phyloP scores from a whole-genome alignment of 495 filamentous ascomycete species.

The Podospora pseudoanserina region DNA sequence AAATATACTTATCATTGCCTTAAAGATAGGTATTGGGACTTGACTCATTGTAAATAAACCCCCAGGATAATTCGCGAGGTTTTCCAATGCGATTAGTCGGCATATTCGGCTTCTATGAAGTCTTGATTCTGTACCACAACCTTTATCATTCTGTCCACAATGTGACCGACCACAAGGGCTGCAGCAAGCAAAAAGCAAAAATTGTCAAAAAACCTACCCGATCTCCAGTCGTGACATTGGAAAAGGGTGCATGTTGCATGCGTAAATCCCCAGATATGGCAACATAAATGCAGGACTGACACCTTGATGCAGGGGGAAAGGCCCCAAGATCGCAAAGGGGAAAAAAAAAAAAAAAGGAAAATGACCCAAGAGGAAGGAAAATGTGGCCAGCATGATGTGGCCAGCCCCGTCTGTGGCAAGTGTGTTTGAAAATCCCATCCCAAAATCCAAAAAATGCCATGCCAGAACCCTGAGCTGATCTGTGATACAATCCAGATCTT shows the following conservation, averaged over 20 bases:
- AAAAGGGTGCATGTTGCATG: neutral
- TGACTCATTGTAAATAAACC: too few species aligned
- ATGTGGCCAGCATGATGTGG: neutral
- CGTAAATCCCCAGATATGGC: neutral
- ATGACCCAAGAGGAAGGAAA: neutral
- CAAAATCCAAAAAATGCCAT: neutral
- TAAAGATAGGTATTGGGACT: too few species aligned
- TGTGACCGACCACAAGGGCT: neutral
- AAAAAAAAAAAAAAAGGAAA: neutral
- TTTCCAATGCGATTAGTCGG: too few species aligned
- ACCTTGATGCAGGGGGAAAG: neutral
- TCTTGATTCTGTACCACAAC: too few species aligned
- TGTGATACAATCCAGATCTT: neutral
- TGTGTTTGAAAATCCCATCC: neutral
- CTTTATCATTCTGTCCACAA: too few species aligned
- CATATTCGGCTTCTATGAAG: too few species aligned
- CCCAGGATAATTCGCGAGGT: too few species aligned
- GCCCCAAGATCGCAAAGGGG: neutral
- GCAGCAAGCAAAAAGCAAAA: neutral
- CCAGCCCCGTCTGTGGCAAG: neutral
- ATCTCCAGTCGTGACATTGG: neutral
- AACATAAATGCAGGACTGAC: neutral
- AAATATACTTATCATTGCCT: too few species aligned
- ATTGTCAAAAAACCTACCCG: neutral
- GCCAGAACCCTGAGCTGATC: neutral